phyloP scores from a whole-genome alignment of 225 moss, liverwort and hornwort genomes.

The Straminergon stramineum region DNA sequence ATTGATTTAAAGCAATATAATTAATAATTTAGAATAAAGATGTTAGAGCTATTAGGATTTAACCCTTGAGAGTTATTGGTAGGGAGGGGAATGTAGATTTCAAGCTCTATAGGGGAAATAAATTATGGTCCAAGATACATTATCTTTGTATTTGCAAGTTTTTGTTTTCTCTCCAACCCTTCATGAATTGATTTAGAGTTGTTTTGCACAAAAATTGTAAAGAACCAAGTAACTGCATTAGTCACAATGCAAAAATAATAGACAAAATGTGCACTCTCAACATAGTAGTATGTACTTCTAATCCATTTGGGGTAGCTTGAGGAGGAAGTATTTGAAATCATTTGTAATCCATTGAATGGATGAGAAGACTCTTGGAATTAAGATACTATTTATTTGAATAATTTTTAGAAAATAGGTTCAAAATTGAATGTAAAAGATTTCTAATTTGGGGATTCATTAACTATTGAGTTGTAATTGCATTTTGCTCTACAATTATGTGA shows the following conservation, averaged over 20 bases:
- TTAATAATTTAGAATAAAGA: not conserved
- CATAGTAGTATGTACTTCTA: not conserved
- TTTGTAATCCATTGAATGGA: not conserved
- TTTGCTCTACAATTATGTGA: not conserved
- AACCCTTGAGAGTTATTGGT: not conserved
- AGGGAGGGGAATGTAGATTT: not conserved
- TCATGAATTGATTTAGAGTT: not conserved
- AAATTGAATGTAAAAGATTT: not conserved
- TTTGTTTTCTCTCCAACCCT: not conserved
- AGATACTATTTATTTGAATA: not conserved
- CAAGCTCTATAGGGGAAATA: not conserved
- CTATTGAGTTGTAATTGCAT: not conserved
- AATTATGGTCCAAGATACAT: not conserved
- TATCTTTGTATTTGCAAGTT: not conserved
- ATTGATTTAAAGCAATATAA: accelerated
- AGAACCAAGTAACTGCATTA: accelerated
- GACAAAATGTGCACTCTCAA: not conserved
- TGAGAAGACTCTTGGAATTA: not conserved
- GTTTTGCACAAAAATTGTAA: not conserved
- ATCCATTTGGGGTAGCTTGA: too few species aligned
- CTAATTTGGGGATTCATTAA: not conserved
- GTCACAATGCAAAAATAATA: not conserved
- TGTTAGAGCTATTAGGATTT: not conserved
- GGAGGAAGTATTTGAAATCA: not conserved
- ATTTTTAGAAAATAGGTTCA: not conserved